Percentiles rank a stretch among this genome's conserved stretches.
Conservation (phyloP, 2,329 filamentous ascomycete species). For the Paracoccidioides brasiliensis region DNA sequence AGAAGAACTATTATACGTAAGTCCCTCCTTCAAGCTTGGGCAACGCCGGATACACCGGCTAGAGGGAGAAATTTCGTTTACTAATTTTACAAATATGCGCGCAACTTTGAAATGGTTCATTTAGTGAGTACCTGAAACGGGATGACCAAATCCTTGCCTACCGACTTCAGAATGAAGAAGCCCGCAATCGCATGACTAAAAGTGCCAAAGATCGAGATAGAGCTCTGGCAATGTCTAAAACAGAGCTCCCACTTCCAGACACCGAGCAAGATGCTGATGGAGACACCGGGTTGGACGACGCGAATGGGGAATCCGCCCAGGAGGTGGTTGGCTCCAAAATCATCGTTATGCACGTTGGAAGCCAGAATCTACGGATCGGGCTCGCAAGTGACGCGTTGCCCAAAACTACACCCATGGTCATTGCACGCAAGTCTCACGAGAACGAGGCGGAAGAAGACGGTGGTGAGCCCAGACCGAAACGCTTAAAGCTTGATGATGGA, state of each 20-base stretch:
- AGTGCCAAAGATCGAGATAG: slow-evolving; percentile 79
- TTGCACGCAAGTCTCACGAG: slow-evolving; percentile 63
- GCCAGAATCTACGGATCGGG: slow-evolving; percentile 87
- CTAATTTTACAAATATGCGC: not conserved
- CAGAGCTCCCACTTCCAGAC: slow-evolving; percentile 48
- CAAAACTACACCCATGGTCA: slow-evolving; percentile 85
- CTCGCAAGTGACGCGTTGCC: slow-evolving; percentile 92
- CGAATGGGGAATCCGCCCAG: slow-evolving; percentile 41
- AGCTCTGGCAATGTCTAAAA: slow-evolving; percentile 61
- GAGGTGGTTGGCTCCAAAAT: slow-evolving; percentile 71
- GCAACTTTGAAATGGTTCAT: not conserved
- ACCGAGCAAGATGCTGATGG: slow-evolving; percentile 27
- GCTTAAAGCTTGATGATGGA: slow-evolving; percentile 45
- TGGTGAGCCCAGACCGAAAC: slow-evolving; percentile 61
- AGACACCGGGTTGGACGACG: slow-evolving; percentile 46
- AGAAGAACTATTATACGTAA: slow-evolving; percentile 98
- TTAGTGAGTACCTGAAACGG: slow-evolving; percentile 90
- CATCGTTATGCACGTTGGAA: slow-evolving; percentile 89
- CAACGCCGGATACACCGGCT: not conserved
- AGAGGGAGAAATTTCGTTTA: not conserved
- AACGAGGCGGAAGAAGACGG: slow-evolving; percentile 76
- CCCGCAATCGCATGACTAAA: slow-evolving; percentile 69
- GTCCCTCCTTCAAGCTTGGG: slow-evolving; percentile 19
- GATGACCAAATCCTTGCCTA: slow-evolving; percentile 91
- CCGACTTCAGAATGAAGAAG: slow-evolving; percentile 76